Conservation (phyloP, 2,329 filamentous ascomycete genomes). For the Penicillium griseofulvum region DNA sequence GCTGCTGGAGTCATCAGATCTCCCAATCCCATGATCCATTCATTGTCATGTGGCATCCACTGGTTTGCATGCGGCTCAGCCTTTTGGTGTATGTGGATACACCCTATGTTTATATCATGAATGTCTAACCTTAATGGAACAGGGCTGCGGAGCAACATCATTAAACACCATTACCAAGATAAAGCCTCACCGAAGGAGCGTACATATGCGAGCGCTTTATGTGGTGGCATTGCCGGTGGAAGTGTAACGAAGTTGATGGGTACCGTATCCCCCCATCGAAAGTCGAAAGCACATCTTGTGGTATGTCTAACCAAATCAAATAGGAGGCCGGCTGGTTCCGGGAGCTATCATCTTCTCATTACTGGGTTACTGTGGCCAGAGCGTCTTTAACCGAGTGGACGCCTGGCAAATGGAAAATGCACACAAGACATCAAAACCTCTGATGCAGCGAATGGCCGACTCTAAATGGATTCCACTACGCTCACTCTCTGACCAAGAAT, state of each 20-base stretch:
- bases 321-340: constrained; percentile 59
- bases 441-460: constrained; percentile 53
- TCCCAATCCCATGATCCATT: constrained; percentile 65
- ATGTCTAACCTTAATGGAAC: constrained; percentile 19
- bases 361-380: constrained; percentile 58
- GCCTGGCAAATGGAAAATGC: constrained; percentile 42
- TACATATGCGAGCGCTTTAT: constrained; percentile 65
- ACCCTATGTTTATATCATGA: background rate
- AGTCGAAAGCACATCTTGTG: background rate
- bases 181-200: constrained; percentile 59
- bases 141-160: constrained; percentile 45
- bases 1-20: constrained; percentile 70
- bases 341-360: constrained; percentile 59
- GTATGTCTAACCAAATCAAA: constrained; percentile 14
- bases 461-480: constrained; percentile 71
- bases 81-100: constrained; percentile 65
- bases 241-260: constrained; percentile 56
- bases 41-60: constrained; percentile 69
- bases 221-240: constrained; percentile 66
- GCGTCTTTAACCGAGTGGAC: constrained; percentile 54
- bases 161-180: constrained; percentile 50
- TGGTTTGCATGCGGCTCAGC: constrained; percentile 76
- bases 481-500: constrained; percentile 69
- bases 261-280: constrained; percentile 26
- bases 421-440: constrained; percentile 38